A percentile compares a stretch with the other conserved stretches of the same genome.
These are phyloP conservation scores for Tuctoria greenei DNA, from an alignment of 176 grass and related monocot genomes.

Conservation along the genomic window DNA sequence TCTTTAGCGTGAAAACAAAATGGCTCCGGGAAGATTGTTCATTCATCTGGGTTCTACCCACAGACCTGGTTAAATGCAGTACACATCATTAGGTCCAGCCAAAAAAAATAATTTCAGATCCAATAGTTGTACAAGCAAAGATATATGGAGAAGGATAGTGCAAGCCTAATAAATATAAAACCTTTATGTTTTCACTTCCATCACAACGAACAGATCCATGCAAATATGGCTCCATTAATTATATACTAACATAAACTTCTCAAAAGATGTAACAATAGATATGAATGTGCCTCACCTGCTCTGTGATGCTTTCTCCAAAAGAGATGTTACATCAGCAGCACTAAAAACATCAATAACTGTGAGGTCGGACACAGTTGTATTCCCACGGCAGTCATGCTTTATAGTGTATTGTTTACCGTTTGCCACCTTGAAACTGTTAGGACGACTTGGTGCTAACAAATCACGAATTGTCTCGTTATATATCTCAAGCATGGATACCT, in stretches of 20 bases:
- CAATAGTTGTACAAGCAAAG: neutral
- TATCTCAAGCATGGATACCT: conserved; percentile 96
- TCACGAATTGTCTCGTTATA: conserved; percentile 97
- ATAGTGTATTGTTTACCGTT: conserved; percentile 64
- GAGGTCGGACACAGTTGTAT: conserved; percentile 74
- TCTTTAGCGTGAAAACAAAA: conserved; percentile 90
- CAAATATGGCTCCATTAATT: neutral
- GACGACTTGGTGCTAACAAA: conserved; percentile 53
- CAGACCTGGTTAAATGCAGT: conserved; percentile 55
- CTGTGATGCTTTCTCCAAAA: conserved; percentile 71
- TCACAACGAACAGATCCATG: neutral
- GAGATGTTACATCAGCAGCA: conserved; percentile 55
- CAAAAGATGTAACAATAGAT: neutral
- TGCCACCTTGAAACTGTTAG: conserved; percentile 40
- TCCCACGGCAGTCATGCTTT: conserved; percentile 81
- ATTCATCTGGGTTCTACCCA: conserved; percentile 91
- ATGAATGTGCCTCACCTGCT: conserved; percentile 54
- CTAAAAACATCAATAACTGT: conserved; percentile 68
- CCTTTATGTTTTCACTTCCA: neutral
- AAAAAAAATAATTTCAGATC: neutral
- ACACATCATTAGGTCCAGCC: neutral
- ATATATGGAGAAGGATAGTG: neutral
- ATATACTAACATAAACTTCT: neutral
- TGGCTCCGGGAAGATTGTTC: conserved; percentile 93
- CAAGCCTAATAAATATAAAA: neutral